Evolutionary conservation across 495 filamentous ascomycete species (phyloP).

Genomic region (Neurospora sp.): DNA sequence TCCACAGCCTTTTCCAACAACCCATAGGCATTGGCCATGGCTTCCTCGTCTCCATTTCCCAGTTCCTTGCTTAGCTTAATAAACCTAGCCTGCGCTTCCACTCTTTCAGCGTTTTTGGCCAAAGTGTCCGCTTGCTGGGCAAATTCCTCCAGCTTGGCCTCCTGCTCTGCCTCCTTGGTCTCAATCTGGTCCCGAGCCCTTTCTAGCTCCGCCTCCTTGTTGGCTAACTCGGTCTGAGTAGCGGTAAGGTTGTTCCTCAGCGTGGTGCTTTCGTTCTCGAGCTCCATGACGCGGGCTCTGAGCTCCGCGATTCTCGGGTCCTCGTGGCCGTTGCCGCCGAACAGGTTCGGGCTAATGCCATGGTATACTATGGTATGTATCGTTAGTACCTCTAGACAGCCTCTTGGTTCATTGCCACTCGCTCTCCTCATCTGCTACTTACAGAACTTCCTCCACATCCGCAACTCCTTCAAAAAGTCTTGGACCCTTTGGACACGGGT

Average conservation of each 20-base stretch:
- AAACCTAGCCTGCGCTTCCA: neutral
- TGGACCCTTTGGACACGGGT: neutral
- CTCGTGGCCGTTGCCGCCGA: neutral
- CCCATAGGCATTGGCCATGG: neutral
- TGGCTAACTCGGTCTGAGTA: neutral
- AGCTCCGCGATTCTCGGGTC: neutral
- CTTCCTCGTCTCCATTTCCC: neutral
- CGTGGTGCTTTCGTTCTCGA: neutral
- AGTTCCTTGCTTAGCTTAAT: neutral
- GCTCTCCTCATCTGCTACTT: neutral
- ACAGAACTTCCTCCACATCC: neutral
- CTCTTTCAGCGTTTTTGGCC: neutral
- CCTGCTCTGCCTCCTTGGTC: neutral
- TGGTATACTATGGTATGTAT: neutral
- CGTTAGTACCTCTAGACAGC: neutral
- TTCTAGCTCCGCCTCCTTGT: neutral
- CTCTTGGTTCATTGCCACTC: neutral
- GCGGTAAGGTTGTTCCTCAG: neutral
- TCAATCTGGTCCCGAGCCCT: no score
- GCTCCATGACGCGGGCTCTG: neutral
- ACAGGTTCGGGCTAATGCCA: neutral
- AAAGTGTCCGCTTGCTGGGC: neutral
- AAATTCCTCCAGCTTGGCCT: neutral
- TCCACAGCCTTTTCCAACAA: neutral
- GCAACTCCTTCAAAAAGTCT: neutral